Evolutionary conservation across 179 eudicot species (phyloP).

Genomic region (Heliamphora pulchella): DNA sequence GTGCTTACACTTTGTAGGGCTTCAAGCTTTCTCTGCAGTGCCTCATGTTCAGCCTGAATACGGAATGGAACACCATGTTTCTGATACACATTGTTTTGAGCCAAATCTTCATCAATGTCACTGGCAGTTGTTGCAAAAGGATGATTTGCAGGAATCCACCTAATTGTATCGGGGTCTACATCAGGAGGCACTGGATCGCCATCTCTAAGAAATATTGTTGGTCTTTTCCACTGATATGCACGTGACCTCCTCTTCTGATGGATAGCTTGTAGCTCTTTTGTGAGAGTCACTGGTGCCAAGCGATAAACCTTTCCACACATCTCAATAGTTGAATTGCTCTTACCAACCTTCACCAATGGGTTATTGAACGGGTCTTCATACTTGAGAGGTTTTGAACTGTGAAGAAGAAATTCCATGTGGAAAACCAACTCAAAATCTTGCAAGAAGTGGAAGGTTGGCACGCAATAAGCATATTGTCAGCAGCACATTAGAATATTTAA

Average conservation of each 20-base stretch:
- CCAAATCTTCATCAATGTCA: conserved; percentile 88
- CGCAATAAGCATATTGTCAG: neutral
- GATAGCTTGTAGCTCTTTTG: conserved; percentile 65
- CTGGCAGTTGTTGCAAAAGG: conserved; percentile 92
- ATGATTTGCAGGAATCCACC: conserved; percentile 99
- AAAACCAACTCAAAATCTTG: conserved; percentile 12
- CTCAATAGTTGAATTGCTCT: conserved; percentile 73
- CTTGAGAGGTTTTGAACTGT: conserved; percentile 74
- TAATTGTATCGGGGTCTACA: conserved; percentile 87
- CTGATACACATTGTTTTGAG: conserved; percentile 85
- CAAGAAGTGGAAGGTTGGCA: conserved; percentile 4
- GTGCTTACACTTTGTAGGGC: conserved; percentile 75
- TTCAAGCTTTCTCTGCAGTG: conserved; percentile 90
- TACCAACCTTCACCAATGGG: conserved; percentile 76
- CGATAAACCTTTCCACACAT: conserved; percentile 95
- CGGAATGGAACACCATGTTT: conserved; percentile 97
- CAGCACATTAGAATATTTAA: neutral
- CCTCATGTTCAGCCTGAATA: conserved; percentile 94
- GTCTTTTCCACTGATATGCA: conserved; percentile 98
- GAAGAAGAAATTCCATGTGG: conserved; percentile 12
- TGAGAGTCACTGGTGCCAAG: conserved; percentile 77
- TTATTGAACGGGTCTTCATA: conserved; percentile 96
- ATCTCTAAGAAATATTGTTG: conserved; percentile 83
- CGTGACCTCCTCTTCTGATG: conserved; percentile 96
- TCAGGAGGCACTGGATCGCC: conserved; percentile 90